Evolutionary conservation across 441 rosid genomes (phyloP), one percentile per base, ranked within the genome.

Genomic region (Dalechampia spathulata): DNA sequence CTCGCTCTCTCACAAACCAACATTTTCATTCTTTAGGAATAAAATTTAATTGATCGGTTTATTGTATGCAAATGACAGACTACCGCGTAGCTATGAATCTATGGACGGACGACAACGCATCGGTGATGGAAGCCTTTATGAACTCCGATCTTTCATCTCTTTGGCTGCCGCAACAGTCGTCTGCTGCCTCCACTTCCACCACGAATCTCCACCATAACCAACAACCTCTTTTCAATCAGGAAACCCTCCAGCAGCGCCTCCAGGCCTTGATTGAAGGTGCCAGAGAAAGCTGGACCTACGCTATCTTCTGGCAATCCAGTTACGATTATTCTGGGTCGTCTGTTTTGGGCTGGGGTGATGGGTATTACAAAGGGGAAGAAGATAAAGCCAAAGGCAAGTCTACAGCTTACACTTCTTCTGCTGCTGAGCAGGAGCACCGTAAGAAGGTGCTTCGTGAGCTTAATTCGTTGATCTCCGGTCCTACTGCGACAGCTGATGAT

Each of bases 61-160:
- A n/a, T 20, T 52, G 15, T 34, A 61, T 52, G 74, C n/a, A 64
- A 65, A 82, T 85, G 90, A 78, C 75, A 63, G 83, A 77, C 64
- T 74, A 71, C 61, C 53, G 85, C 15, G 50, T 79, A 36, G 41
- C 88, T 28, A 86, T 80, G 83, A 91, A 86, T 73, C 86, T 80
- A 8, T 92, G 98, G 78, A 62, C 82, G 7, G 96, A 86, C 55
- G 93, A 91, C 50, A 82, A 88, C 81, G 64, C 81, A 4, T 77
- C 93, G 17, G 85, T 90, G 44, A 92, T 89, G 97, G 99, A 92
- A 51, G 94, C 97, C 55, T 92, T 92, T 70, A 81, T 83, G 79
- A 74, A 78, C 69, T 72, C 87, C 45, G 92, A 86, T 58, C 90
- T 86, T 25, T 63, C 88, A 11, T 65, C 81, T 26, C 52, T 85